Evolutionary conservation across 2,329 filamentous ascomycete species (phyloP).

Genomic region (Rosellinia necatrix): DNA sequence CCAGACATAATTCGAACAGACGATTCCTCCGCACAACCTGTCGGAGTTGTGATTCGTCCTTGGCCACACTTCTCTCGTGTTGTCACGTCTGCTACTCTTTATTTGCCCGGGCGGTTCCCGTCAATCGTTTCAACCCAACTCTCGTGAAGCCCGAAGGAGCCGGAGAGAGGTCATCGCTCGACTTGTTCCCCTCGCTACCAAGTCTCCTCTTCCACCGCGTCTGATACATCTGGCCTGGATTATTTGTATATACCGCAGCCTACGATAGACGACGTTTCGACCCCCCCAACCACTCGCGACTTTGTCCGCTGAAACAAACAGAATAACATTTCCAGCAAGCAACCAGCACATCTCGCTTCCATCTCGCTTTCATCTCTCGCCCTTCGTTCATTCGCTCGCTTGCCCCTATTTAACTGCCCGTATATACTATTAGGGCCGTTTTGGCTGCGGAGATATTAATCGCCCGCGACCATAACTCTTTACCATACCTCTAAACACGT

Average conservation of each 20-base stretch:
- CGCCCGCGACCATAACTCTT: not conserved
- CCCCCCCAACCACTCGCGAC: not conserved
- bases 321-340: not conserved
- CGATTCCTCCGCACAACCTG: not conserved
- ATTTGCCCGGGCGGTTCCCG: conserved; percentile 7
- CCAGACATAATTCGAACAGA: not conserved
- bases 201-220: not conserved
- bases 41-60: not conserved
- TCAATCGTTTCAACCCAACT: conserved; percentile 21
- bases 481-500: no score
- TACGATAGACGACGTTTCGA: conserved; percentile 1
- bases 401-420: not conserved
- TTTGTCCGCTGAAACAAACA: not conserved
- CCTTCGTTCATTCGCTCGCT: not conserved
- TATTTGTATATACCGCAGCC: conserved; percentile 8
- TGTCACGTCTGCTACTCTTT: conserved; percentile 1
- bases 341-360: not conserved
- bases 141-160: not conserved
- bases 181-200: conserved; percentile 11
- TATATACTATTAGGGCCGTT: conserved; percentile 8
- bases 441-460: conserved; percentile 3
- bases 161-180: not conserved
- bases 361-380: not conserved
- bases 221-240: not conserved
- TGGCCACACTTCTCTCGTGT: not conserved